A percentile compares a stretch with the other conserved stretches of the same genome.
Conservation (phyloP, 2,329 filamentous ascomycete genomes). For the Colletotrichum viniferum region DNA sequence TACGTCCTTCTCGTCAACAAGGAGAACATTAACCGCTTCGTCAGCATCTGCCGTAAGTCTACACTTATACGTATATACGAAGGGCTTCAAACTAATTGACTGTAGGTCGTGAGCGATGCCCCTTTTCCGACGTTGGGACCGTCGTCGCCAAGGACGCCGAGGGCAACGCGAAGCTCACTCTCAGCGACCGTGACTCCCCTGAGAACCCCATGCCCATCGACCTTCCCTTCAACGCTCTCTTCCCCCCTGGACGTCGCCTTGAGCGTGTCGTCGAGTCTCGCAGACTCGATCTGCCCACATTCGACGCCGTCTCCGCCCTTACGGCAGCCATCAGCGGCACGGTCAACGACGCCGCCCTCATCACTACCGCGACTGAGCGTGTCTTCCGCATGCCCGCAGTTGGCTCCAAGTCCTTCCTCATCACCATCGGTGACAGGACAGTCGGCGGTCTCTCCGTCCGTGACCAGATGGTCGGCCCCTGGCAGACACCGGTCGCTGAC, state of each 20-base stretch:
- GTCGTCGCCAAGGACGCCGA: slow-evolving; percentile 66
- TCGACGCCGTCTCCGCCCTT: slow-evolving; percentile 72
- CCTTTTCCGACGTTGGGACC: slow-evolving; percentile 88
- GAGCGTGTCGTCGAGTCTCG: slow-evolving; percentile 75
- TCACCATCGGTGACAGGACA: slow-evolving; percentile 92
- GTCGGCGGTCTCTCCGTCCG: slow-evolving; percentile 88
- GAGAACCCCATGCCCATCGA: slow-evolving; percentile 82
- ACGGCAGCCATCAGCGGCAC: slow-evolving; percentile 65
- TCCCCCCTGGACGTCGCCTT: slow-evolving; percentile 86
- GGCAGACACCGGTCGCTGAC: slow-evolving; percentile 94
- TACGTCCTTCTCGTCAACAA: slow-evolving; percentile 90
- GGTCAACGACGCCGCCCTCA: slow-evolving; percentile 54
- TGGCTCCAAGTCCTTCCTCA: slow-evolving; percentile 96
- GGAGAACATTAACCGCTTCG: slow-evolving; percentile 79
- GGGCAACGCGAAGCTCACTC: slow-evolving; percentile 74
- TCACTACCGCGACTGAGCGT: slow-evolving; percentile 73
- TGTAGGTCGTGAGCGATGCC: slow-evolving; percentile 81
- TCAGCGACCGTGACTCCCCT: slow-evolving; percentile 80
- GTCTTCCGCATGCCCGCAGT: slow-evolving; percentile 88
- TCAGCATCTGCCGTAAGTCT: slow-evolving; percentile 63
- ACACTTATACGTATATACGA: neutral
- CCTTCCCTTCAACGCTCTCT: slow-evolving; percentile 85
- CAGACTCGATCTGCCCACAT: slow-evolving; percentile 69
- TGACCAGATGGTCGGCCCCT: slow-evolving; percentile 95
- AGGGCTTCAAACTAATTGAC: neutral